Evolutionary conservation across 805 yeast genomes (phyloP).

Genomic region (Babjeviella inositovora): DNA sequence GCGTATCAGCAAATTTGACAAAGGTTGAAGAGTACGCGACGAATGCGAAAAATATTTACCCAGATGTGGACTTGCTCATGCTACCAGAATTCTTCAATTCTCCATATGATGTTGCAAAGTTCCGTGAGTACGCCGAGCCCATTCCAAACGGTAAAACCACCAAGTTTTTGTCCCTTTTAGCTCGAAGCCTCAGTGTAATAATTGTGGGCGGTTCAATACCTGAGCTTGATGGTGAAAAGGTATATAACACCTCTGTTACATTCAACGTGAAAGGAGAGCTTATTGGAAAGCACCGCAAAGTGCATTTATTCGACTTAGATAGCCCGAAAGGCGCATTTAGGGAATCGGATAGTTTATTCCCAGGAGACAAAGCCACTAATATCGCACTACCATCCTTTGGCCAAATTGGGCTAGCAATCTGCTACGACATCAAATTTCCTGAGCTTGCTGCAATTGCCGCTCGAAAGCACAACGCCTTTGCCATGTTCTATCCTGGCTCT

Average conservation of each 20-base stretch:
- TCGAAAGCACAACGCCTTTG: slow-evolving; percentile 45
- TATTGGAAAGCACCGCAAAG: slow-evolving; percentile 81
- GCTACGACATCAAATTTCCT: slow-evolving; percentile 72
- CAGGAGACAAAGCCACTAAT: slow-evolving; percentile 75
- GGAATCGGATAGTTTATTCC: slow-evolving; percentile 61
- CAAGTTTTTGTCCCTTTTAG: slow-evolving; percentile 41
- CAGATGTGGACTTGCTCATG: slow-evolving; percentile 59
- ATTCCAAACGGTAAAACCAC: slow-evolving; percentile 68
- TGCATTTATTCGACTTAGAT: slow-evolving; percentile 82
- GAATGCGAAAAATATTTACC: slow-evolving; percentile 38
- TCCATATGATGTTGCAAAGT: slow-evolving; percentile 80
- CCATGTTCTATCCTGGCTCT: slow-evolving; percentile 74
- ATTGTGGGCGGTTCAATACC: slow-evolving; percentile 91
- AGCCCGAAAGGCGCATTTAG: slow-evolving; percentile 82
- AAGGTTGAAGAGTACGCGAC: slow-evolving; percentile 50
- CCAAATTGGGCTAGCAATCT: slow-evolving; percentile 70
- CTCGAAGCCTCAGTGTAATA: slow-evolving; percentile 46
- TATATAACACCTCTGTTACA: slow-evolving; percentile 61
- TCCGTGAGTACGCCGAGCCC: slow-evolving; percentile 76
- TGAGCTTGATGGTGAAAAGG: slow-evolving; percentile 41
- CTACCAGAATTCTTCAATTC: slow-evolving; percentile 95
- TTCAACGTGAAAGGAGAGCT: slow-evolving; percentile 60
- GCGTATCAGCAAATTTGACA: slow-evolving; percentile 61
- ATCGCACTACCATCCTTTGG: slow-evolving; percentile 50
- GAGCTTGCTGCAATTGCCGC: slow-evolving; percentile 62